Percentiles rank a stretch among this genome's conserved stretches.
Evolutionary conservation across 371 early-diverging fungal species (phyloP).

Genomic region (Chytridiales sp.): DNA sequence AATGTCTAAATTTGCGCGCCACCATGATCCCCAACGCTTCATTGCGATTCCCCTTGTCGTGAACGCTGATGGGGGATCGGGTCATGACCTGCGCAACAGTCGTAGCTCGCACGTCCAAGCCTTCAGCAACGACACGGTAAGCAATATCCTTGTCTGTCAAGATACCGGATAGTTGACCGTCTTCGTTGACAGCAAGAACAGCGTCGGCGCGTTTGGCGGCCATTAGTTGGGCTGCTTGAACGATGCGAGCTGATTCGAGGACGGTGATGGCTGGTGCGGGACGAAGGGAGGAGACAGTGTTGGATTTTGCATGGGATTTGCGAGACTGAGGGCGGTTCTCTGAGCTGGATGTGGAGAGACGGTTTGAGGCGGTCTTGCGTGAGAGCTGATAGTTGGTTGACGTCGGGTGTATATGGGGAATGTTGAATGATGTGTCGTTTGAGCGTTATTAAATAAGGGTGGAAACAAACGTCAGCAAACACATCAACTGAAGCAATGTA

Average conservation of each 20-base stretch:
- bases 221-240: conserved; percentile 96
- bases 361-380: conserved; percentile 15
- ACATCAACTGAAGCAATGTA: too few relatives aligned
- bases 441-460: too few relatives aligned
- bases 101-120: conserved; percentile 72
- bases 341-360: conserved; percentile 10
- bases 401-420: too few relatives aligned
- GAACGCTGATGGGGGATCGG: conserved; percentile 68
- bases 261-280: conserved; percentile 87
- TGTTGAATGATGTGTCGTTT: too few relatives aligned
- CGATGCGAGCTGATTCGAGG: conserved; percentile 79
- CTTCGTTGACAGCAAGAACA: conserved; percentile 81
- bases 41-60: conserved; percentile 56
- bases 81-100: conserved; percentile 90
- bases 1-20: conserved; percentile 86
- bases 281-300: conserved; percentile 87
- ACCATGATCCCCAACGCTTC: conserved; percentile 96
- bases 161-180: conserved; percentile 89
- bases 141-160: conserved; percentile 89
- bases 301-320: conserved; percentile 17
- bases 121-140: conserved; percentile 84
- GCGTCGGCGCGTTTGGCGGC: conserved; percentile 97
- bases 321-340: conserved; percentile 1
- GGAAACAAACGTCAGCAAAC: too few relatives aligned
- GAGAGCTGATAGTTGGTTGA: too few relatives aligned